Evolutionary conservation across 1,284 basidiomycete species (phyloP).

Genomic region (Salmacisia buchloeana): DNA sequence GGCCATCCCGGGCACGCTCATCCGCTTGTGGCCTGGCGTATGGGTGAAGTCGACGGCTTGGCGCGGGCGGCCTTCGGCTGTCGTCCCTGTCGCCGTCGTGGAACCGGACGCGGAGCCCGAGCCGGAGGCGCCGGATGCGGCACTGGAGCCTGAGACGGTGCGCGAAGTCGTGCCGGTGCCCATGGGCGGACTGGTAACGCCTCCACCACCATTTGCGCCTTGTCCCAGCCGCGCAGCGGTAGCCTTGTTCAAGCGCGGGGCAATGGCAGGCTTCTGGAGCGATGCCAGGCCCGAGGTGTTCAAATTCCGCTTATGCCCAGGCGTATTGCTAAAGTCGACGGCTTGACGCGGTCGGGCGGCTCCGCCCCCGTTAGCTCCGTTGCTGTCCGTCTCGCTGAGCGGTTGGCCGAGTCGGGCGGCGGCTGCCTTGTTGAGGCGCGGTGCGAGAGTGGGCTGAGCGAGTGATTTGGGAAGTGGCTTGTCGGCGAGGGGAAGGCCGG

Average conservation of each 20-base stretch:
- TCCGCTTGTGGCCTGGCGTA: conserved; percentile 35
- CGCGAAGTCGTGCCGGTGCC: not conserved
- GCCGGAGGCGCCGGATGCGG: not conserved
- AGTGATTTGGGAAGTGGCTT: conserved; percentile 16
- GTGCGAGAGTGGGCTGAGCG: conserved; percentile 23
- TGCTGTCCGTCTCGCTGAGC: not conserved
- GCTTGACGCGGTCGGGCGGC: conserved; percentile 13
- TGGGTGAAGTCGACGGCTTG: conserved; percentile 20
- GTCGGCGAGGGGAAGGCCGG: conserved; percentile 20
- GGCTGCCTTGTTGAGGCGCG: conserved; percentile 31
- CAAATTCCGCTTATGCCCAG: conserved; percentile 26
- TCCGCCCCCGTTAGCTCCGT: not conserved
- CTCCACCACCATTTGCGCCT: not conserved
- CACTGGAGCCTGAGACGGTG: not conserved
- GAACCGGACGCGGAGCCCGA: not conserved
- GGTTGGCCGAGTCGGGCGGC: conserved; percentile 15
- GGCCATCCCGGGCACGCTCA: conserved; percentile 10
- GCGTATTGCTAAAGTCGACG: conserved; percentile 30
- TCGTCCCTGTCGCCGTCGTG: too few relatives aligned
- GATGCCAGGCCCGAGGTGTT: conserved; percentile 14
- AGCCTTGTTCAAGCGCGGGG: conserved; percentile 20
- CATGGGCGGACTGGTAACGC: not conserved
- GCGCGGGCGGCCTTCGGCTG: conserved; percentile 8
- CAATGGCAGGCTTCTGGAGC: conserved; percentile 18
- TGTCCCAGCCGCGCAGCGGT: conserved; percentile 9